A percentile compares a stretch with the other conserved stretches of the same genome.
phyloP scores from a whole-genome alignment of 495 filamentous ascomycete genomes.

The Penicillium antarcticum region DNA sequence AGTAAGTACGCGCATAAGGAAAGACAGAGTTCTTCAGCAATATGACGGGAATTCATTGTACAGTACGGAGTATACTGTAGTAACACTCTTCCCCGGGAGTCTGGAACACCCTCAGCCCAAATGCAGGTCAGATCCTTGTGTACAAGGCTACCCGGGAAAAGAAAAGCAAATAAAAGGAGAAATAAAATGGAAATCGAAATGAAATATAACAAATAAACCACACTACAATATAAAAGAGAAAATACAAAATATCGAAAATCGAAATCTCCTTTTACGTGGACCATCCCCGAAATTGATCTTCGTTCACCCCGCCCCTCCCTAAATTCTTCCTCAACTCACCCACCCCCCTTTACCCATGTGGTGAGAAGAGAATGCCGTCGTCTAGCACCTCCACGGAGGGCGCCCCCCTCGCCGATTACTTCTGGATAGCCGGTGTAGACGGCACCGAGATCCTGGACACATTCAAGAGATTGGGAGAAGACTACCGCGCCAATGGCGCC shows the following conservation, averaged over 20 bases:
- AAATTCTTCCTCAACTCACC: constrained; percentile 3
- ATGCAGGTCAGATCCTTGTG: constrained; percentile 12
- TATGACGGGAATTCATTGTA: not conserved
- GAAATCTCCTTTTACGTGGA: constrained; percentile 8
- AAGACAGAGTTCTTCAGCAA: not conserved
- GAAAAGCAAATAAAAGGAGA: constrained; percentile 2
- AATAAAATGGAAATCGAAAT: constrained; percentile 2
- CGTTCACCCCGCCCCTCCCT: constrained; percentile 22
- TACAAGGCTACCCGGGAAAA: constrained; percentile 18
- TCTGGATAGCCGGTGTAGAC: constrained; percentile 96
- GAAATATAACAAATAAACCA: not conserved
- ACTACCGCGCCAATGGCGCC: constrained; percentile 45
- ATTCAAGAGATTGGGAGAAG: constrained; percentile 48
- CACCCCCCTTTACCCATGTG: constrained; percentile 26
- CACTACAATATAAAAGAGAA: not conserved
- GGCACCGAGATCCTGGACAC: constrained; percentile 53
- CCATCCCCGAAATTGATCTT: constrained; percentile 23
- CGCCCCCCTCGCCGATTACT: constrained; percentile 92
- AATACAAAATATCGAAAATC: not conserved
- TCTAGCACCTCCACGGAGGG: constrained; percentile 36
- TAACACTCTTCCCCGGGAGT: constrained; percentile 1
- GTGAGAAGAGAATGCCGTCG: constrained; percentile 33
- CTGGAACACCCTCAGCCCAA: constrained; percentile 5
- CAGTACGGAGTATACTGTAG: no score
- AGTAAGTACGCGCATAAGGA: not conserved